Evolutionary conservation across 2,329 filamentous ascomycete species (phyloP), one percentile per base, ranked within the genome.

Genomic region (Calycina herbarum): DNA sequence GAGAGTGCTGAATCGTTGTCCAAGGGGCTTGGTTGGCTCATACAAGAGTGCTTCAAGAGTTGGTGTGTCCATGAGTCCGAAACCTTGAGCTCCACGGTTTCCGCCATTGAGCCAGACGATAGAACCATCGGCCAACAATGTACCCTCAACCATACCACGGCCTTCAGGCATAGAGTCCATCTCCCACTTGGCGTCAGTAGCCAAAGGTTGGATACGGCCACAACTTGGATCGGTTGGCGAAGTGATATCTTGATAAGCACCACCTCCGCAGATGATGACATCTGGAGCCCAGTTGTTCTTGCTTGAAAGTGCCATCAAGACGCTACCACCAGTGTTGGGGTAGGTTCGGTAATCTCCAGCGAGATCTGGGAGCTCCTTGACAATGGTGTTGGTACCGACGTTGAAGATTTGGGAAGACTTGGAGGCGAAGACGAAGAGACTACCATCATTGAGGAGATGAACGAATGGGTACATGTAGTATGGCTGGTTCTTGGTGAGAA

Each of bases 391-490:
- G 57, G 76, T 76, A 42, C 70, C 74, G 29, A 84, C 80, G 70
- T 85, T 81, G 75, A 86, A 87, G 63, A 83, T 77, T 70, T 87
- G 82, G 5, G 83, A 82, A 24, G 83, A 83, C 72, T 85, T 86
- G 40, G 85, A 77, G 17, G 80, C 79, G 72, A 86, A 86, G 64
- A 88, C 77, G 72, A 86, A 88, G 4, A 88, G 74, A 45, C 77
- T 82, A 11, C 85, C 85, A 72, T 86, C 81, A 40, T 78, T 81
- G 45, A 89, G 78, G 1, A 88, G 78, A 71, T 87, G 85, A 35
- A 88, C 76, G 74, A 87, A 87, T 2, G 86, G 86, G 71, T 87
- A 88, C 85, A 86, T 86, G 76, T 86, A 87, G 76, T 88, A 87
- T 62, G 86, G 86, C 73, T 87, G 83, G 69, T 85, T 86, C 72